Conservation (phyloP, 2,329 filamentous ascomycete species). For the Aureobasidium sp. region DNA sequence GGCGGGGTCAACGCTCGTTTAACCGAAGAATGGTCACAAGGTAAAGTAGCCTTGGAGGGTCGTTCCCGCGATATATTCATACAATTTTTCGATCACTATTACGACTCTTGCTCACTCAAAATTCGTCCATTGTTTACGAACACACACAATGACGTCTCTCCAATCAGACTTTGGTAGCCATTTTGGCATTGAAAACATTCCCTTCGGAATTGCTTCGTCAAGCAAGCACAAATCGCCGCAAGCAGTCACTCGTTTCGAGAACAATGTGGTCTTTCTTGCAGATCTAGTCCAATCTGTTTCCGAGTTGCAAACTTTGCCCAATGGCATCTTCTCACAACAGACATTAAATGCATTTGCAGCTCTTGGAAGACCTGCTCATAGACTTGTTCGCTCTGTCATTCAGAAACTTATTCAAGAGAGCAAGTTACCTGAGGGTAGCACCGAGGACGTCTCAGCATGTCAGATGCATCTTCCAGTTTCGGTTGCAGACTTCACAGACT, state of each 20-base stretch:
- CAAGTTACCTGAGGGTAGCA: conserved; percentile 20
- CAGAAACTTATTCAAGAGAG: conserved; percentile 26
- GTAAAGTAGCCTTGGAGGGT: neutral
- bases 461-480: conserved; percentile 47
- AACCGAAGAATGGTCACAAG: neutral
- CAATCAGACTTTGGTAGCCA: conserved; percentile 22
- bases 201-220: conserved; percentile 45
- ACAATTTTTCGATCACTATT: neutral
- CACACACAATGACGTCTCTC: conserved; percentile 4
- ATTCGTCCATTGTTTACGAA: neutral
- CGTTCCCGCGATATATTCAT: neutral
- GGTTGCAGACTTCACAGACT: conserved; percentile 51
- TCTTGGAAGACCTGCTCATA: conserved; percentile 28
- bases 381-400: conserved; percentile 34
- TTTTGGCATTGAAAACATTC: conserved; percentile 46
- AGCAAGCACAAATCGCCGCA: conserved; percentile 29
- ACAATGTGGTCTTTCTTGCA: conserved; percentile 45
- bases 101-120: neutral
- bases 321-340: conserved; percentile 24
- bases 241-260: conserved; percentile 43
- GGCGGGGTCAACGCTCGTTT: neutral
- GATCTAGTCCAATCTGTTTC: conserved; percentile 7
- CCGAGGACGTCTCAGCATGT: conserved; percentile 33
- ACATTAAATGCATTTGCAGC: conserved; percentile 45
- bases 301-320: conserved; percentile 13